These are phyloP conservation scores for Massariosphaeria phaeospora DNA, from an alignment of 495 filamentous ascomycete species.

Conservation along the genomic window DNA sequence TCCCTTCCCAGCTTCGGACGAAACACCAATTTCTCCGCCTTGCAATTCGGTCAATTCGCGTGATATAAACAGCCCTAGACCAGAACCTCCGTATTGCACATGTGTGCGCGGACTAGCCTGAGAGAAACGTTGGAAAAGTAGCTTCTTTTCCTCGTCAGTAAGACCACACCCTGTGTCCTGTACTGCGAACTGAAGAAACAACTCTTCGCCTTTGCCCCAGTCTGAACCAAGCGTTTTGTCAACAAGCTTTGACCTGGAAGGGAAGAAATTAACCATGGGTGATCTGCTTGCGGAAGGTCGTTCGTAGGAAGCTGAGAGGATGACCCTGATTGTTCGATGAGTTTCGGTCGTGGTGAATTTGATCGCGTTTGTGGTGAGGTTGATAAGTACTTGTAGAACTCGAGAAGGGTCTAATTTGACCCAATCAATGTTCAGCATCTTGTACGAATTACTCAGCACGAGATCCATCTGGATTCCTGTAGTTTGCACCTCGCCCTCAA, in stretches of 20 bases:
- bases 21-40: conserved; percentile 78
- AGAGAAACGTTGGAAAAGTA: conserved; percentile 75
- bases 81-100: conserved; percentile 75
- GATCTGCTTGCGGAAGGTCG: conserved; percentile 46
- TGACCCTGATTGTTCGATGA: conserved; percentile 58
- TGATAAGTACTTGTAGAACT: conserved; percentile 57
- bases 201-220: conserved; percentile 63
- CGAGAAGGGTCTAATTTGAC: conserved; percentile 65
- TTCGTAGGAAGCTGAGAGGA: conserved; percentile 59
- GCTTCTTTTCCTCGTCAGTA: conserved; percentile 64
- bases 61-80: conserved; percentile 78
- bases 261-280: conserved; percentile 40
- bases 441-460: conserved; percentile 53
- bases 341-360: conserved; percentile 48
- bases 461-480: conserved; percentile 63
- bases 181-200: conserved; percentile 70
- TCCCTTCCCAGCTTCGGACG: conserved; percentile 63
- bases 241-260: conserved; percentile 36
- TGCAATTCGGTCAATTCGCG: conserved; percentile 72
- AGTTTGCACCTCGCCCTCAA: conserved; percentile 62
- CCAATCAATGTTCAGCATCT: conserved; percentile 56
- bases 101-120: conserved; percentile 76
- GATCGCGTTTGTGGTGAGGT: conserved; percentile 48
- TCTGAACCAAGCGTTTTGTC: conserved; percentile 52
- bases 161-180: conserved; percentile 75